These are phyloP conservation scores for Exobasidium rhododendri DNA, from an alignment of 1,284 basidiomycete genomes.

Conservation along the genomic window DNA sequence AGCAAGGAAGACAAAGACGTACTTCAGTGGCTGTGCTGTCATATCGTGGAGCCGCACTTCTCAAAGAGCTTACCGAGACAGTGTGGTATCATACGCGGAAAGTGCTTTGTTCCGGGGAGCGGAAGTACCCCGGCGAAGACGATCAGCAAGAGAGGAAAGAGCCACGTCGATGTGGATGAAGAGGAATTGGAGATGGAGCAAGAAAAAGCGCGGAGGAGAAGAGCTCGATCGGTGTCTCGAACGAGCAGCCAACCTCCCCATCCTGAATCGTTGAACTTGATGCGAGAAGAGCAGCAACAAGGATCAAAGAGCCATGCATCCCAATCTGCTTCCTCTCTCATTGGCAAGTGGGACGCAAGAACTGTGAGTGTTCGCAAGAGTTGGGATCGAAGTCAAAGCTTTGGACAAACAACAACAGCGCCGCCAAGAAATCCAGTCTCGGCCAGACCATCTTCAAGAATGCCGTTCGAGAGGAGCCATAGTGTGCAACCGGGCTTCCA, in stretches of 20 bases:
- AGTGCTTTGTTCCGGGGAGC: constrained; percentile 34
- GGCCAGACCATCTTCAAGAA: background rate
- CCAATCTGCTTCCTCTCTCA: background rate
- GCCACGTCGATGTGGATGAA: background rate
- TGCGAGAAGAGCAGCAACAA: background rate
- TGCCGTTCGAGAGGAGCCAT: background rate
- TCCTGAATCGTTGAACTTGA: background rate
- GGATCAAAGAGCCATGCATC: background rate
- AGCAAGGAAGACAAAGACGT: constrained; percentile 41
- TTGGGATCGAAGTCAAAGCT: constrained; percentile 7
- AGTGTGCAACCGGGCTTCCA: background rate
- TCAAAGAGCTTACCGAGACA: constrained; percentile 27
- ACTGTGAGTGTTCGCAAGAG: constrained; percentile 9
- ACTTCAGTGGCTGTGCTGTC: constrained; percentile 46
- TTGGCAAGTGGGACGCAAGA: constrained; percentile 5
- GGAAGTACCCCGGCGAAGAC: background rate
- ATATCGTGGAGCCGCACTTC: constrained; percentile 41
- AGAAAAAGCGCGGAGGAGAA: background rate
- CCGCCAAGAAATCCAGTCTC: too few relatives aligned
- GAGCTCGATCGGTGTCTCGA: constrained; percentile 1
- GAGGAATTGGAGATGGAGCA: background rate
- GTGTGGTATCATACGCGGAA: constrained; percentile 38
- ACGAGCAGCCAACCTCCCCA: background rate
- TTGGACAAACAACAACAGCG: background rate
- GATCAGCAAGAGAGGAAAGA: constrained; percentile 1